A percentile compares a stretch with the other conserved stretches of the same genome.
phyloP scores from a whole-genome alignment of 1,284 basidiomycete genomes.

The Puccinia hordei region DNA sequence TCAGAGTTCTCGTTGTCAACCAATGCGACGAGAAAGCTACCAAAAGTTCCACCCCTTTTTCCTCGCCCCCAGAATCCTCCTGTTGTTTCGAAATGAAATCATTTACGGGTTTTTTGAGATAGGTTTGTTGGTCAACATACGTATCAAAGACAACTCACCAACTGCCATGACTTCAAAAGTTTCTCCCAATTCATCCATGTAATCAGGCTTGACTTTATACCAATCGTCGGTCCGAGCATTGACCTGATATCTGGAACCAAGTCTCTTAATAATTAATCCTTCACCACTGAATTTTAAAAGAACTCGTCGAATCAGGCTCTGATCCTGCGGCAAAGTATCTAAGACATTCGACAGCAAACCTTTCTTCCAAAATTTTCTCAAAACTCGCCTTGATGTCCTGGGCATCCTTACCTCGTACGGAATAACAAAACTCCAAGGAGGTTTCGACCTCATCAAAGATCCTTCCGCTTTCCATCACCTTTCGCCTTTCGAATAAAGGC shows the following conservation, averaged over 20 bases:
- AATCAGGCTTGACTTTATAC: conserved; percentile 93
- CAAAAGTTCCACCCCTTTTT: conserved; percentile 22
- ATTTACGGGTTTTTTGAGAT: not conserved
- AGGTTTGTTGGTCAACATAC: not conserved
- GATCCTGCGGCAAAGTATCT: not conserved
- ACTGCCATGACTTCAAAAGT: conserved; percentile 45
- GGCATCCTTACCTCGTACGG: conserved; percentile 72
- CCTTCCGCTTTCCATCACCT: conserved; percentile 43
- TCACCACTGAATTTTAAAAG: conserved; percentile 67
- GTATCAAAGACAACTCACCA: conserved; percentile 25
- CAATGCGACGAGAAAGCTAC: conserved; percentile 36
- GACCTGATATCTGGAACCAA: conserved; percentile 73
- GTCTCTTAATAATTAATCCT: conserved; percentile 86
- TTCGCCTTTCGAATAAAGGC: conserved; percentile 24
- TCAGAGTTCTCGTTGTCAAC: conserved; percentile 31
- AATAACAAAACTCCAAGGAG: conserved; percentile 73
- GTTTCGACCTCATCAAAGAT: conserved; percentile 71
- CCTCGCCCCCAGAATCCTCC: conserved; percentile 40
- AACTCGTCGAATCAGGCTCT: not conserved
- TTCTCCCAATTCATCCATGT: conserved; percentile 66
- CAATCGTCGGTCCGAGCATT: conserved; percentile 84
- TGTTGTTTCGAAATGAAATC: not conserved
- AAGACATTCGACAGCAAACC: conserved; percentile 57
- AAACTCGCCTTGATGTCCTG: conserved; percentile 77
- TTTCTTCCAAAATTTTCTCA: conserved; percentile 74